phyloP scores from a whole-genome alignment of 345 rosid genomes.

The Cochlearia excelsa region DNA sequence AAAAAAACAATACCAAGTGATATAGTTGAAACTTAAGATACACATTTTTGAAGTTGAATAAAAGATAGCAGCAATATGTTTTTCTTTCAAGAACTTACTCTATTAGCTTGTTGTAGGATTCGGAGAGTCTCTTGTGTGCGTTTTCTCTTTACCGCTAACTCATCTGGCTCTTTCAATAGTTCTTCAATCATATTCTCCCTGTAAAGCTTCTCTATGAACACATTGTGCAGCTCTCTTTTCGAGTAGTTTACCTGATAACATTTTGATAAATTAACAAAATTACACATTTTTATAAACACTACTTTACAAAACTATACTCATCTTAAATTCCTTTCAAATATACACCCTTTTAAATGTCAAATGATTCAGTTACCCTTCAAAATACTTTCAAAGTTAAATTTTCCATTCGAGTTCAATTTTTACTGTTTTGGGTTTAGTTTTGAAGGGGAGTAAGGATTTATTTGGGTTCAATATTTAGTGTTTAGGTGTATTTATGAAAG shows the following conservation, averaged over 20 bases:
- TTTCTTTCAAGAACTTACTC: conserved; percentile 39
- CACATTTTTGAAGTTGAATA: not conserved
- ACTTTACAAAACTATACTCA: too few species aligned
- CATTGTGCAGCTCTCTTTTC: conserved; percentile 87
- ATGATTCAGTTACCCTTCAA: not conserved
- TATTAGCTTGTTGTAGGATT: conserved; percentile 78
- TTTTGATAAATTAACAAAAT: not conserved
- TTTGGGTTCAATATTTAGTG: too few species aligned
- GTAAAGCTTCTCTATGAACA: conserved; percentile 90
- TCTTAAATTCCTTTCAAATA: too few species aligned
- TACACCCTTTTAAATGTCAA: too few species aligned
- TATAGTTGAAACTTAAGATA: conserved; percentile 3
- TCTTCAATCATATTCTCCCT: conserved; percentile 96
- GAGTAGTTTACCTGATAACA: conserved; percentile 73
- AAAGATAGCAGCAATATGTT: too few species aligned
- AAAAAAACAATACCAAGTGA: not conserved
- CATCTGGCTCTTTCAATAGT: conserved; percentile 91
- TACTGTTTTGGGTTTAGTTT: too few species aligned
- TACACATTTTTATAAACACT: too few species aligned
- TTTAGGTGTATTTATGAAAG: too few species aligned
- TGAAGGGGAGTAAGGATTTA: too few species aligned
- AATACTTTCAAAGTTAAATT: too few species aligned
- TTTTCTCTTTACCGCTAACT: conserved; percentile 73
- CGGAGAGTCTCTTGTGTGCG: conserved; percentile 71
- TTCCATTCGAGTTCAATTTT: too few species aligned